Evolutionary conservation across 192 early-diverging fungal genomes (phyloP).

Genomic region (Coemansia sp.): DNA sequence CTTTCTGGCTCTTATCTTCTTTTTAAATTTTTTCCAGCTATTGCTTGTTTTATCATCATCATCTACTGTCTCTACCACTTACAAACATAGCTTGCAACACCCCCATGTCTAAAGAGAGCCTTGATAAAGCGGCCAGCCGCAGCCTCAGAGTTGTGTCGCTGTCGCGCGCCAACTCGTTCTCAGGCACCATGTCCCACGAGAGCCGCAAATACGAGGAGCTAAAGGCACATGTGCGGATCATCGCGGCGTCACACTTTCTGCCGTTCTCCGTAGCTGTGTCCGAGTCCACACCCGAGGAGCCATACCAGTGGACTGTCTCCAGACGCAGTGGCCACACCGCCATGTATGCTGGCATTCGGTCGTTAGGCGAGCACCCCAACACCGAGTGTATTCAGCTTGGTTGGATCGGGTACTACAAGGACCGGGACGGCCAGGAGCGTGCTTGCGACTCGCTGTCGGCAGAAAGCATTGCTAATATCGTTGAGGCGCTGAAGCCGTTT

Average conservation of each 20-base stretch:
- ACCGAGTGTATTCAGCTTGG: slow-evolving; percentile 74
- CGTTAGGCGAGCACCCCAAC: slow-evolving; percentile 59
- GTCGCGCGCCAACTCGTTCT: slow-evolving; percentile 42
- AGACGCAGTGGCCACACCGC: slow-evolving; percentile 83
- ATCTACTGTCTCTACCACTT: neutral
- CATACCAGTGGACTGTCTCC: slow-evolving; percentile 59
- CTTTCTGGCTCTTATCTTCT: neutral
- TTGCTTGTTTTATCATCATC: neutral
- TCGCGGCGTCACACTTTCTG: slow-evolving; percentile 57
- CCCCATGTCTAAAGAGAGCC: slow-evolving; percentile 26
- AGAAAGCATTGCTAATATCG: slow-evolving; percentile 60
- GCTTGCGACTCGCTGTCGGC: slow-evolving; percentile 57
- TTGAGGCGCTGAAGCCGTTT: slow-evolving; percentile 56
- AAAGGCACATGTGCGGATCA: slow-evolving; percentile 41
- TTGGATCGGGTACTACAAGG: slow-evolving; percentile 66
- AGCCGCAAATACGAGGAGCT: slow-evolving; percentile 30
- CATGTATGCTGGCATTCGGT: slow-evolving; percentile 82
- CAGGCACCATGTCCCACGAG: slow-evolving; percentile 23
- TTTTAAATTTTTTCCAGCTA: slow-evolving; percentile 8
- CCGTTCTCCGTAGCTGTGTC: slow-evolving; percentile 46
- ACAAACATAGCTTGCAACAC: slow-evolving; percentile 9
- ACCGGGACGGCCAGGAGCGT: slow-evolving; percentile 63
- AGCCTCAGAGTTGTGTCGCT: slow-evolving; percentile 40
- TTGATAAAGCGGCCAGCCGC: slow-evolving; percentile 44
- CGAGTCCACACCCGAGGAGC: slow-evolving; percentile 45